A percentile compares a stretch with the other conserved stretches of the same genome.
phyloP scores from a whole-genome alignment of 352 stramenopile genomes.

The Phytophthora melonis region DNA sequence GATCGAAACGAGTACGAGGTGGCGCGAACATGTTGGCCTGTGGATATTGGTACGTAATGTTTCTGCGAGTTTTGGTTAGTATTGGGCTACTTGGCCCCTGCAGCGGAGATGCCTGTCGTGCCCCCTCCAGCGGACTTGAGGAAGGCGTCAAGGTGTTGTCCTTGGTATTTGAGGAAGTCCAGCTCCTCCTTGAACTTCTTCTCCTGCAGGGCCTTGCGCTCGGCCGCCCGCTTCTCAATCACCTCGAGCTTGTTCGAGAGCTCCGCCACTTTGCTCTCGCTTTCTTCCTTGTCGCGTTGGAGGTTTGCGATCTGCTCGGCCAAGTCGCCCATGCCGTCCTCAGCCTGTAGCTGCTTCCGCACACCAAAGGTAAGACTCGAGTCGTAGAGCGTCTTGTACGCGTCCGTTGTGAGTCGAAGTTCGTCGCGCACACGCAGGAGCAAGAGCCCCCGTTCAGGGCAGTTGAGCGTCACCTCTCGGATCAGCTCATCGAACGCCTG shows the following conservation, averaged over 20 bases:
- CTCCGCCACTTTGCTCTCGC: conserved; percentile 88
- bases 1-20: not conserved
- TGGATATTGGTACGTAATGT: not conserved
- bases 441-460: conserved; percentile 92
- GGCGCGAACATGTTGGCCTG: not conserved
- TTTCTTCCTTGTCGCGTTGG: conserved; percentile 67
- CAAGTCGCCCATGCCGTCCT: conserved; percentile 93
- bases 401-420: conserved; percentile 94
- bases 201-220: conserved; percentile 91
- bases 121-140: conserved; percentile 88
- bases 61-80: conserved; percentile 1
- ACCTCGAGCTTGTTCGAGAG: conserved; percentile 94
- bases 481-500: conserved; percentile 96
- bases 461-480: conserved; percentile 92
- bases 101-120: conserved; percentile 28
- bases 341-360: conserved; percentile 94
- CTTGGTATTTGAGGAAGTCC: conserved; percentile 96
- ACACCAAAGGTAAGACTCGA: conserved; percentile 94
- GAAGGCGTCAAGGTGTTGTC: conserved; percentile 95
- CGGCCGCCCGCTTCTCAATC: conserved; percentile 92
- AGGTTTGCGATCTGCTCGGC: conserved; percentile 65
- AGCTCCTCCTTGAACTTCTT: conserved; percentile 96
- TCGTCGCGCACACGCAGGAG: conserved; percentile 94
- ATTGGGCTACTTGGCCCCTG: not conserved
- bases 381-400: conserved; percentile 96